Base-by-base conservation (phyloP, 495 filamentous ascomycete genomes). In the Penicillium canescens region DNA sequence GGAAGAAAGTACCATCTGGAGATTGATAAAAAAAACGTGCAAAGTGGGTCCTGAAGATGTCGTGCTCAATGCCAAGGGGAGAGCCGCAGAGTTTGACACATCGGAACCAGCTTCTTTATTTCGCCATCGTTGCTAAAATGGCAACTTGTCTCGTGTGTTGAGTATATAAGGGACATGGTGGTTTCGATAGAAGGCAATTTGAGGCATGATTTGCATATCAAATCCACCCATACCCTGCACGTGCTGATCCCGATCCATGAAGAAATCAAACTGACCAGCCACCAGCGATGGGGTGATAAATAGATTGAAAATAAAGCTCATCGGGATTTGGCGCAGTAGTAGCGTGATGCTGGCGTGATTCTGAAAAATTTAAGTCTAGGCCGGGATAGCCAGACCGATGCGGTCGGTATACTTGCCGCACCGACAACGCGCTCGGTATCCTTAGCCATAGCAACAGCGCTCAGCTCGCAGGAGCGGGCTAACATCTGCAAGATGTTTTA, bases 381-480 rank as follows among this genome's bases (percentile, higher is more conserved):
- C 67, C 8, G 54, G 59, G 38, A 70, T 69, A 8, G 67, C 69
- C 55, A 71, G 67, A 5, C 69, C 70, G n/a, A 72, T 67, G 6
- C 70, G 68, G 39, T 71, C 70, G 16, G 70, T 67, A 34, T 73
- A 67, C 8, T 65, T 59, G n/a, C n/a, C n/a, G n/a, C n/a, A n/a
- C n/a, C n/a, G n/a, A n/a, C n/a, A n/a, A n/a, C n/a, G n/a, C n/a
- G 68, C 42, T 71, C 70, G 16, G 70, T 67, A 34, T 73, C 69
- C 8, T 65, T 59, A 4, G 66, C 55, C 63, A 69, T 69, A 10
- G 62, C 55, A 13, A 65, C 54, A 4, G 65, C 18, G 68, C 68
- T 68, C 67, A 72, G 39, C 62, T 62, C 67, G 68, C 68, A 3
- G 62, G 21, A 71, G 46, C 9, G 66, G 68, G 34, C 62, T 68